phyloP scores from a whole-genome alignment of 805 yeast genomes.

The Lipomyces kockii region DNA sequence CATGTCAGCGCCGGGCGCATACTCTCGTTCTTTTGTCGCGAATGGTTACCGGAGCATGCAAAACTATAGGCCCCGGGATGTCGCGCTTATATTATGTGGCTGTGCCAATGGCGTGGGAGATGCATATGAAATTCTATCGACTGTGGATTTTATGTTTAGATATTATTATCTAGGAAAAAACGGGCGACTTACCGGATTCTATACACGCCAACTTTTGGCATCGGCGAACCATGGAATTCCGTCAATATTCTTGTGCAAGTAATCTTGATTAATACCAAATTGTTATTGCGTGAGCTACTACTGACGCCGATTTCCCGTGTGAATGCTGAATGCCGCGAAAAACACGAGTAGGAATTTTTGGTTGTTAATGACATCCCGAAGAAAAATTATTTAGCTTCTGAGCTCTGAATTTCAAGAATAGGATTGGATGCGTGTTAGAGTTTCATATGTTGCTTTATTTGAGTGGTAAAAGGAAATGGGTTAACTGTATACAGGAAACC shows the following conservation, averaged over 20 bases:
- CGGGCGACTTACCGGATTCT: neutral
- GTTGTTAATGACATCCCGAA: too few relatives aligned
- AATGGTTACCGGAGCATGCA: neutral
- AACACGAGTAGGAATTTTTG: too few relatives aligned
- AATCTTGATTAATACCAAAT: too few relatives aligned
- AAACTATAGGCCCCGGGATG: neutral
- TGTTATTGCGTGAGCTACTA: too few relatives aligned
- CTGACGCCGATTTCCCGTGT: too few relatives aligned
- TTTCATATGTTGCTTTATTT: neutral
- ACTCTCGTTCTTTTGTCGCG: neutral
- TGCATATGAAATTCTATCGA: neutral
- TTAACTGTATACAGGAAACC: neutral
- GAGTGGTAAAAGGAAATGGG: rapidly evolving
- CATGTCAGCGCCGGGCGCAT: slow-evolving; percentile 28
- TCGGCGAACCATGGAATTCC: too few relatives aligned
- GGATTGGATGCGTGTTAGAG: neutral
- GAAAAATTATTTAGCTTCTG: too few relatives aligned
- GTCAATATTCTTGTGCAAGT: too few relatives aligned
- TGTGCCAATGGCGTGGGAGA: neutral
- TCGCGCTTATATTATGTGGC: neutral
- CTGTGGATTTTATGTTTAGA: neutral
- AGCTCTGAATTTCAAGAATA: too few relatives aligned
- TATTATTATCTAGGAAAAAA: neutral
- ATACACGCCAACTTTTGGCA: too few relatives aligned
- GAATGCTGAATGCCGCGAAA: too few relatives aligned